Base-by-base conservation (phyloP, 768 basidiomycete species). In the Psilocybe cyanescens region DNA sequence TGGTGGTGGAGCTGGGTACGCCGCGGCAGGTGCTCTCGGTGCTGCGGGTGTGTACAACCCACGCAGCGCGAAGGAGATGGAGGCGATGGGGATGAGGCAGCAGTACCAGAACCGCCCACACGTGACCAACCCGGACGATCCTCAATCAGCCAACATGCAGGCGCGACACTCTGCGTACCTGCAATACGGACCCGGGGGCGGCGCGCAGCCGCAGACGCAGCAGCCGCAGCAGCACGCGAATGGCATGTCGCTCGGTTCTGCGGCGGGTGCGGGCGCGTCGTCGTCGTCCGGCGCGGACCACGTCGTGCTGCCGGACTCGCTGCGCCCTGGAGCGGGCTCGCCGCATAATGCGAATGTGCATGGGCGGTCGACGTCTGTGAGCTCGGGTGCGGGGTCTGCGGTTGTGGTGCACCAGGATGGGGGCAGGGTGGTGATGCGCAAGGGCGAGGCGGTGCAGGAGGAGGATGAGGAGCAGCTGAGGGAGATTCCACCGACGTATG, bases 401-500 rank as follows among this genome's bases (percentile, higher is more conserved):
- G 67, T 70, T 52, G 60, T 72, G 33, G 72, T 73, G 53, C 74
- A 74, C 53, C 65, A 66, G 57, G 74, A 72, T 55, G 72, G 62
- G 3, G 73, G 70, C 16, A 59, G 70, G 37, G 65, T 71, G 44
- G 63, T 61, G 11, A 48, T 67, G 56, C 47, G 65, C 0, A 58
- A 64, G 51, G 62, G 63, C 3, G 62, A 62, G 45, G 63, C 50
- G 17, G 63, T 51, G 53, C 68, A 48, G 47, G 65, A 46, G 39
- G 63, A 50, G 31, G 63, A 56, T 50, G 70, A 56, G 49, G 66
- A 62, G 53, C 55, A 53, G 64, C 37, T 54, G 59, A 51, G 52
- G 47, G 68, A 72, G 69, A 74, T 73, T 39, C 73, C 73, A 54
- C 73, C 71, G 33, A 71, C 69, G 0, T 74, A 74, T 70, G 71